phyloP scores from a whole-genome alignment of 2,329 filamentous ascomycete species.

The Beauveria asiatica region DNA sequence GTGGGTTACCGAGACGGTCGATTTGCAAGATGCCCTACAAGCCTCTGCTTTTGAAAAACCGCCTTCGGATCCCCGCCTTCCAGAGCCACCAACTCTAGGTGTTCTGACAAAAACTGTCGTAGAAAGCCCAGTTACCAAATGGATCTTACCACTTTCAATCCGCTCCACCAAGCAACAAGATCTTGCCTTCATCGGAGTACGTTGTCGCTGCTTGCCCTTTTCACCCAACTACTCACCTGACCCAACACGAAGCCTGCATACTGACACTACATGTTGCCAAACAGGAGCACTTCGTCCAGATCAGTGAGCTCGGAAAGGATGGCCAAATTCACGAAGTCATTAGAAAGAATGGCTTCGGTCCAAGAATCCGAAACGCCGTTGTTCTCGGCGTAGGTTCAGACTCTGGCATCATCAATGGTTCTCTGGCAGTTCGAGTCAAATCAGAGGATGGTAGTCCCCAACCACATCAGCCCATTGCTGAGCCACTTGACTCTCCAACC shows the following conservation, averaged over 20 bases:
- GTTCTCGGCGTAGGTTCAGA: constrained; percentile 55
- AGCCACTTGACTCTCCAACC: background rate
- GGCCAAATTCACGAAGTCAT: constrained; percentile 67
- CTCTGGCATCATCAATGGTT: constrained; percentile 18
- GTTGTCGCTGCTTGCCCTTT: constrained; percentile 23
- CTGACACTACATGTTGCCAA: constrained; percentile 8
- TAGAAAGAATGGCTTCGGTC: constrained; percentile 71
- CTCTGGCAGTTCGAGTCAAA: constrained; percentile 23
- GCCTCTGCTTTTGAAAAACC: constrained; percentile 26
- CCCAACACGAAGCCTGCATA: background rate
- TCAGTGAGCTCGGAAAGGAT: constrained; percentile 64
- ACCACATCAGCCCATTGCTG: constrained; percentile 23
- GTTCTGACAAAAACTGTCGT: constrained; percentile 72
- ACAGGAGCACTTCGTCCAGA: constrained; percentile 71
- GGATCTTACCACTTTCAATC: constrained; percentile 72
- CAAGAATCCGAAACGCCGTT: constrained; percentile 68
- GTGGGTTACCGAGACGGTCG: constrained; percentile 48
- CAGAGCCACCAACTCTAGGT: constrained; percentile 50
- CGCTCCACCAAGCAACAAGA: constrained; percentile 65
- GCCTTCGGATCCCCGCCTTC: constrained; percentile 20
- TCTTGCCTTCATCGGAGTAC: constrained; percentile 74
- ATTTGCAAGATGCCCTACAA: constrained; percentile 34
- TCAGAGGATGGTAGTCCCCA: constrained; percentile 31
- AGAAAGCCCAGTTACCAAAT: constrained; percentile 65
- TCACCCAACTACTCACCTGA: background rate